Percentiles rank a stretch among this genome's conserved stretches.
Conservation (phyloP, 495 filamentous ascomycete species). For the Trypethelium eluteriae region DNA sequence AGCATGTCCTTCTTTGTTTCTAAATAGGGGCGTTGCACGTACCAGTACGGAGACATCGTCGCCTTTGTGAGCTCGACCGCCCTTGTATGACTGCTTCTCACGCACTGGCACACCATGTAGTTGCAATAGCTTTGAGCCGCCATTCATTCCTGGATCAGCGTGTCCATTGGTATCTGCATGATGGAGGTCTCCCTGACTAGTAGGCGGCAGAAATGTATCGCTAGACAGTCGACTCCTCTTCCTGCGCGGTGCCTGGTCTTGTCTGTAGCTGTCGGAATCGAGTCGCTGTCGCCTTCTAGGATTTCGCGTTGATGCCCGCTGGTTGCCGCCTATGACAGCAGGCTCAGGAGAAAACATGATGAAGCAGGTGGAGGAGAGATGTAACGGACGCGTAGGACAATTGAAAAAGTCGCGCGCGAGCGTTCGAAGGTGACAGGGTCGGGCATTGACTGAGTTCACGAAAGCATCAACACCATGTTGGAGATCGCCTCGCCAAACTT, state of each 20-base stretch:
- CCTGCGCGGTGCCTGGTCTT: conserved; percentile 26
- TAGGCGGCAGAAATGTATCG: conserved; percentile 24
- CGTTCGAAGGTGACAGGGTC: background rate
- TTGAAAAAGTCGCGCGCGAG: background rate
- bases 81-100: conserved; percentile 22
- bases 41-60: conserved; percentile 32
- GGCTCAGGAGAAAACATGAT: conserved; percentile 7
- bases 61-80: conserved; percentile 29
- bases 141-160: conserved; percentile 16
- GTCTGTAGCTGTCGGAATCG: conserved; percentile 31
- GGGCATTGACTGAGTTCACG: background rate
- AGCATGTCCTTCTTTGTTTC: conserved; percentile 4
- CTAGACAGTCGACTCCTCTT: conserved; percentile 37
- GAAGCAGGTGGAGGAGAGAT: background rate
- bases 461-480: background rate
- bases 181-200: background rate
- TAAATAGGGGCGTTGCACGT: background rate
- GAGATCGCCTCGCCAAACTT: background rate
- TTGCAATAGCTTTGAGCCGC: conserved; percentile 14
- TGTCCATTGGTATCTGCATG: conserved; percentile 28
- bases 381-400: background rate
- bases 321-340: background rate
- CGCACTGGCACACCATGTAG: conserved; percentile 32
- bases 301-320: conserved; percentile 21
- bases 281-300: conserved; percentile 33